Conservation (phyloP, 306 rosid genomes). For the Prunus mongolica region DNA sequence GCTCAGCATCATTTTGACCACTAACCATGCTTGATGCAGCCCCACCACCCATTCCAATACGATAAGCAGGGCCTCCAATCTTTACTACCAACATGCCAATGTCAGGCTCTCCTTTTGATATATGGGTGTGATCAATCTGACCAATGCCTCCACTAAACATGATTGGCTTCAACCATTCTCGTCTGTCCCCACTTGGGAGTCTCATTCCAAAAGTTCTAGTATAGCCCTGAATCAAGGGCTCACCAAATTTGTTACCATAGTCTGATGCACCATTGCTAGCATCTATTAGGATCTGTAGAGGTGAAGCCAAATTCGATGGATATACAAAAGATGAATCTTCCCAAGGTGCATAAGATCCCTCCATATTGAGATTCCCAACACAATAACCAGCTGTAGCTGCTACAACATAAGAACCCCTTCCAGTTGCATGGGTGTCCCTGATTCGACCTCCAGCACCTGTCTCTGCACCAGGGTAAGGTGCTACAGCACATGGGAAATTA, state of each 20-base stretch:
- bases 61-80: slow-evolving; percentile 98
- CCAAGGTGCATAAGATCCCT: slow-evolving; percentile 81
- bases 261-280: slow-evolving; percentile 92
- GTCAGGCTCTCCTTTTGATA: slow-evolving; percentile 78
- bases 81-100: slow-evolving; percentile 86
- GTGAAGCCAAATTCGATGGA: slow-evolving; percentile 84
- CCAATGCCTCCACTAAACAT: slow-evolving; percentile 96
- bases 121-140: slow-evolving; percentile 77
- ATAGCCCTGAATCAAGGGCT: slow-evolving; percentile 95
- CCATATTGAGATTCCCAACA: slow-evolving; percentile 80
- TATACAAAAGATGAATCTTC: slow-evolving; percentile 77
- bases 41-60: slow-evolving; percentile 97
- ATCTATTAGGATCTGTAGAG: slow-evolving; percentile 81
- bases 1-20: slow-evolving; percentile 88
- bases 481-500: slow-evolving; percentile 97
- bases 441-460: slow-evolving; percentile 96
- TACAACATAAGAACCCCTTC: slow-evolving; percentile 87
- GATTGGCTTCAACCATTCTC: slow-evolving; percentile 98
- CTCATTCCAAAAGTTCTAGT: slow-evolving; percentile 94
- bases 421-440: slow-evolving; percentile 94
- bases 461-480: slow-evolving; percentile 95
- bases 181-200: slow-evolving; percentile 86
- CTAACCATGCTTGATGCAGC: slow-evolving; percentile 98
- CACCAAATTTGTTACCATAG: slow-evolving; percentile 96
- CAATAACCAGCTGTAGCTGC: slow-evolving; percentile 95